Evolutionary conservation across 73 alveolate species (phyloP).

Genomic region (Paramecium octaurelia): DNA sequence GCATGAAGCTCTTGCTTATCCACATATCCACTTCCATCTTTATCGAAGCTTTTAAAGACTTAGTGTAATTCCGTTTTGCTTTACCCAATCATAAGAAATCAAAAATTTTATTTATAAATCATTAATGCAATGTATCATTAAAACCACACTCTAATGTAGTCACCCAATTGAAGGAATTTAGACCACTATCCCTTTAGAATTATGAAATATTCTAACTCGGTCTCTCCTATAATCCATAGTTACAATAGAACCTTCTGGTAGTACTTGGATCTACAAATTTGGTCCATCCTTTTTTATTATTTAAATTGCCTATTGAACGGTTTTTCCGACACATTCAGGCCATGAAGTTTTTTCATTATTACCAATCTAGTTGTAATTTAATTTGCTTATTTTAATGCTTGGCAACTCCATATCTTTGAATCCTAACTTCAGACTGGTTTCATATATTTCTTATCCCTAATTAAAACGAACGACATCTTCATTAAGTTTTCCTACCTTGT

Average conservation of each 20-base stretch:
- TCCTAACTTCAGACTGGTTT: not conserved
- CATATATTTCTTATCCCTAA: not conserved
- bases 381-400: not conserved
- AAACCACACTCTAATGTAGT: not conserved
- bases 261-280: not conserved
- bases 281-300: not conserved
- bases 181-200: not conserved
- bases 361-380: not conserved
- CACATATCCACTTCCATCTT: not conserved
- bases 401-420: not conserved
- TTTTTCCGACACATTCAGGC: not conserved
- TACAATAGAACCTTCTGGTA: not conserved
- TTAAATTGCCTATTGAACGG: not conserved
- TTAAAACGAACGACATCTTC: not conserved
- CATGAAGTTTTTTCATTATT: not conserved
- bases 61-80: not conserved
- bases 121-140: not conserved
- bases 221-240: slow-evolving; percentile 14
- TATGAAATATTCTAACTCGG: not conserved
- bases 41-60: not conserved
- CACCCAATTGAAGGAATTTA: not conserved
- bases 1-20: too few relatives aligned
- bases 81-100: not conserved
- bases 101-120: not conserved
- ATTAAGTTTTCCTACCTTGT: not conserved